Conservation (phyloP, 2,329 filamentous ascomycete species). For the Xylaria digitata region DNA sequence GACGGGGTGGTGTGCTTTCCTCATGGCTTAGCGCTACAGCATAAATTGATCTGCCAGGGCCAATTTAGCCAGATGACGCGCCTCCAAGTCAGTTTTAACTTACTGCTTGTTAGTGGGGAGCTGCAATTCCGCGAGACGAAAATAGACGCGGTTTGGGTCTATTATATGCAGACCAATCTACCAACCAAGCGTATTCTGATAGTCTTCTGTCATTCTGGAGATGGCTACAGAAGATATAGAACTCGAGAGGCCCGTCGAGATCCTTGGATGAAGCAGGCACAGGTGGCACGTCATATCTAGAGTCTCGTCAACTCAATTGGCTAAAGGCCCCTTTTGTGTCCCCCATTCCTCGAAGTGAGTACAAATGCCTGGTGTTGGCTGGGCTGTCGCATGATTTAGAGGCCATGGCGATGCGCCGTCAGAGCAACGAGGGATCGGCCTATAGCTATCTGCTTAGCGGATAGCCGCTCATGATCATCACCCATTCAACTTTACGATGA, state of each 20-base stretch:
- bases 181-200: neutral
- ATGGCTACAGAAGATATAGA: neutral
- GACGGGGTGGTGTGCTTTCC: neutral
- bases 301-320: neutral
- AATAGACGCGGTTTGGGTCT: slow-evolving; percentile 15
- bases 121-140: slow-evolving; percentile 21
- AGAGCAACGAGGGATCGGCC: neutral
- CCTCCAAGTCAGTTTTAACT: slow-evolving; percentile 4
- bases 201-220: neutral
- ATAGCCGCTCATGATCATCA: neutral
- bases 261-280: neutral
- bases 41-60: slow-evolving; percentile 27
- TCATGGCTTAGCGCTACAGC: slow-evolving; percentile 10
- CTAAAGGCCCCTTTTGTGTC: neutral
- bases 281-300: neutral
- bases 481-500: neutral
- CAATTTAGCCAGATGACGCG: slow-evolving; percentile 31
- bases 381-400: neutral
- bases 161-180: neutral
- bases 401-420: neutral
- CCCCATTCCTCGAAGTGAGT: neutral
- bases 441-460: neutral
- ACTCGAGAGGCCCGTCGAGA: neutral
- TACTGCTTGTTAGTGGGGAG: slow-evolving; percentile 8
- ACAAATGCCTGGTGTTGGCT: neutral